These are phyloP conservation scores for Aspergillus pseudonomiae DNA, from an alignment of 2,329 filamentous ascomycete genomes.

Conservation along the genomic window DNA sequence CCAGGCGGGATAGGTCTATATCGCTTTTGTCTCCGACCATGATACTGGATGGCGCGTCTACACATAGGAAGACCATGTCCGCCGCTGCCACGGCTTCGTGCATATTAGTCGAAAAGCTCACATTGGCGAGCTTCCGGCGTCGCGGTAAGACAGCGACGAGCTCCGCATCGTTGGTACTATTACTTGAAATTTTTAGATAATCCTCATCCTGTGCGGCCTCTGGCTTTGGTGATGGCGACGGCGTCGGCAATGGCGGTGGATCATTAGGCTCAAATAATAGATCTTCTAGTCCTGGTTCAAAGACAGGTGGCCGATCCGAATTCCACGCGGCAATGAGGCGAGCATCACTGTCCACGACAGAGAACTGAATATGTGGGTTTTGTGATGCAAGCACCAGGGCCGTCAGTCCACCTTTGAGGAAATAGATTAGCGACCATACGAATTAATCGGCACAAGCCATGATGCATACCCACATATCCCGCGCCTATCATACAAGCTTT, in stretches of 20 bases:
- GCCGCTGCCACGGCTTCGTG: slow-evolving; percentile 19
- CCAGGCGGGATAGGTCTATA: slow-evolving; percentile 10
- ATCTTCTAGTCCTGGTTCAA: slow-evolving; percentile 30
- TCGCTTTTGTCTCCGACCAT: background rate
- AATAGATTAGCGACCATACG: background rate
- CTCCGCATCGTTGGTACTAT: background rate
- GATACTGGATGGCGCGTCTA: slow-evolving; percentile 6
- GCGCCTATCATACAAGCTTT: slow-evolving; percentile 30
- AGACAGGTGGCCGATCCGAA: slow-evolving; percentile 28
- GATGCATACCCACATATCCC: slow-evolving; percentile 28
- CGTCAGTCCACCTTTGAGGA: slow-evolving; percentile 22
- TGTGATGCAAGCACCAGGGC: slow-evolving; percentile 29
- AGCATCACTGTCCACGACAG: slow-evolving; percentile 29
- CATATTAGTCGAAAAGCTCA: slow-evolving; percentile 24
- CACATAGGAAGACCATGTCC: slow-evolving; percentile 23
- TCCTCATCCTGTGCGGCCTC: background rate
- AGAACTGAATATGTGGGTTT: slow-evolving; percentile 31
- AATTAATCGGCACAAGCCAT: background rate
- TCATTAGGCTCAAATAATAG: slow-evolving; percentile 20
- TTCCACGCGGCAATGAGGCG: slow-evolving; percentile 31
- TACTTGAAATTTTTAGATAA: background rate
- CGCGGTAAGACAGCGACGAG: slow-evolving; percentile 1
- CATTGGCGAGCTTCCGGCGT: slow-evolving; percentile 17
- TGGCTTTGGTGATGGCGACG: background rate
- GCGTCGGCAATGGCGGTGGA: background rate